Evolutionary conservation across 805 yeast genomes (phyloP).

Genomic region (Starmerella scarabaei): DNA sequence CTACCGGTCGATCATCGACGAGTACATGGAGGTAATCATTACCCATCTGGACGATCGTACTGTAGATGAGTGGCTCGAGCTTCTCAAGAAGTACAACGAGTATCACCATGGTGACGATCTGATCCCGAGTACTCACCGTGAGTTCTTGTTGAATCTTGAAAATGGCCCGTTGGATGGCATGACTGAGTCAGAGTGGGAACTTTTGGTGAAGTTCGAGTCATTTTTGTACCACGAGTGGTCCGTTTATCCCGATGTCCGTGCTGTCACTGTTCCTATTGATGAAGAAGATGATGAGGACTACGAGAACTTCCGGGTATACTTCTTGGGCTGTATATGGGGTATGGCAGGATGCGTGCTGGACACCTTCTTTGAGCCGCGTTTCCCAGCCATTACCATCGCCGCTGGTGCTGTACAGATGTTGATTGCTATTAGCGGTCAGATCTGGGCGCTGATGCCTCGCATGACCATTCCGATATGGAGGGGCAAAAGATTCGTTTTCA

Average conservation of each 20-base stretch:
- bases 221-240: constrained; percentile 34
- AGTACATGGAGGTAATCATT: constrained; percentile 11
- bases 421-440: constrained; percentile 45
- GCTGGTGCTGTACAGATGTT: constrained; percentile 45
- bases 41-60: constrained; percentile 21
- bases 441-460: constrained; percentile 24
- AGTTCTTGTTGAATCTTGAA: constrained; percentile 26
- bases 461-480: constrained; percentile 1
- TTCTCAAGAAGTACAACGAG: constrained; percentile 31
- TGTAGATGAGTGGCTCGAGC: constrained; percentile 31
- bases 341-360: constrained; percentile 43
- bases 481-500: constrained; percentile 24
- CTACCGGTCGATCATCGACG: constrained; percentile 1
- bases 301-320: constrained; percentile 42
- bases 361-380: constrained; percentile 45
- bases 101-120: constrained; percentile 39
- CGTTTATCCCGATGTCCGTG: constrained; percentile 51
- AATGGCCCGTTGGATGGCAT: constrained; percentile 11
- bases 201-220: constrained; percentile 30
- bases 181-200: constrained; percentile 19
- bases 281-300: constrained; percentile 33
- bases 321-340: constrained; percentile 39
- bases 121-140: constrained; percentile 31
- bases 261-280: constrained; percentile 41
- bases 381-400: constrained; percentile 40